Evolutionary conservation across 306 rosid species (phyloP).

Genomic region (Cucurbita argyrosperma): DNA sequence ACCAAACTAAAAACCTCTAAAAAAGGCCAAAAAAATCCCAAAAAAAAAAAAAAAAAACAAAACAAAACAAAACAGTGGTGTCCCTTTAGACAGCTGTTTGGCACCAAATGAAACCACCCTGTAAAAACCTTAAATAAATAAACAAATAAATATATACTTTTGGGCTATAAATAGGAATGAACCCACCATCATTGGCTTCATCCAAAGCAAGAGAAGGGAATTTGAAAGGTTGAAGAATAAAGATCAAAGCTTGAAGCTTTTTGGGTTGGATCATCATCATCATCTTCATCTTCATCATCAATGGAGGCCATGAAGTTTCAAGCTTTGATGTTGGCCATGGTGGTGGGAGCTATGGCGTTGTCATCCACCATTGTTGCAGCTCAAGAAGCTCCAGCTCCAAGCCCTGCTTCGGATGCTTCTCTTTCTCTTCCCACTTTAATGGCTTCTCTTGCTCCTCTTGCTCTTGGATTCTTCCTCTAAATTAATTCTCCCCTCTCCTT

Average conservation of each 20-base stretch:
- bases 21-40: neutral
- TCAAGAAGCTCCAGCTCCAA: neutral
- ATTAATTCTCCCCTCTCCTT: too few species aligned
- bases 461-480: neutral
- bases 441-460: conserved; percentile 2
- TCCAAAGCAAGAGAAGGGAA: neutral
- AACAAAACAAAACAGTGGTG: neutral
- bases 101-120: conserved; percentile 1
- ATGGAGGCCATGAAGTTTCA: neutral
- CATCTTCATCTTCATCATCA: neutral
- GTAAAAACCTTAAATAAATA: neutral
- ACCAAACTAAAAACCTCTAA: neutral
- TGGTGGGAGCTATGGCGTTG: neutral
- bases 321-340: neutral
- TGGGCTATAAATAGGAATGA: neutral
- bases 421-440: neutral
- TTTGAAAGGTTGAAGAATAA: neutral
- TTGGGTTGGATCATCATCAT: too few species aligned
- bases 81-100: neutral
- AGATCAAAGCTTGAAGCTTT: neutral
- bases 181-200: neutral
- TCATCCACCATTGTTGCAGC: neutral
- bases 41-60: neutral
- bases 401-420: neutral
- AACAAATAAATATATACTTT: neutral